Evolutionary conservation across 2,329 filamentous ascomycete species (phyloP), one percentile per base, ranked within the genome.

Genomic region (Clarireedia sp.): DNA sequence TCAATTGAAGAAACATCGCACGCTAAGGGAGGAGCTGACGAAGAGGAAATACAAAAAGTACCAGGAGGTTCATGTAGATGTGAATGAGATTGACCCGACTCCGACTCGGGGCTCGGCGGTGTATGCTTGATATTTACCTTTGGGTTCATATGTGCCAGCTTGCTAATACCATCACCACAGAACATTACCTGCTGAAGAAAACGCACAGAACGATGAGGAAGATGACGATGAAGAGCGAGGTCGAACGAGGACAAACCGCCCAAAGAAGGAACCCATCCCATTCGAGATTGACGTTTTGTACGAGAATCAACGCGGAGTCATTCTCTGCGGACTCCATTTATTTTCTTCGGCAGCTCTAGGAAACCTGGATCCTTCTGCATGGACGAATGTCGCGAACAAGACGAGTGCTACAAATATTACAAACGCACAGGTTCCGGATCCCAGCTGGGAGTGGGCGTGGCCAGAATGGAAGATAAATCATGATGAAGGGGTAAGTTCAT

Each of bases 281-380:
- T 75, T 76, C 2, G 85, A 81, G 26, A 83, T 97, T 58, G 94
- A 99, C 60, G 81, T 97, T 5, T 76, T 99, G 0, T 97, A 95
- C 71, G 94, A 99, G 70, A 99, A 99, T 67, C 89, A 99, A 73
- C 82, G 94, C 56, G 94, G 94, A 10, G 85, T 83, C 40, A 95
- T 96, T 67, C 76, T 95, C 59, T 97, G 92, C 65, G 92, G 94
- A 26, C 80, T 90, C 12, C 85, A 91, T 0, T 78, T 95, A n/a
- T 99, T 96, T 74, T 95, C 91, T 1, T 80, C 83, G 7, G 86
- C 85, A 60, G 92, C 91, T 1, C 78, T 99, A 1, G 83, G 95
- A 37, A 87, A 89, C 58, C 80, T 95, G 48, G 94, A 99, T 67
- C 90, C 91, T 0, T 72, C 87, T 7, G 78, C 90, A 0, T 99